phyloP scores from a whole-genome alignment of 192 early-diverging fungal genomes.

The Pilobolus umbonatus region DNA sequence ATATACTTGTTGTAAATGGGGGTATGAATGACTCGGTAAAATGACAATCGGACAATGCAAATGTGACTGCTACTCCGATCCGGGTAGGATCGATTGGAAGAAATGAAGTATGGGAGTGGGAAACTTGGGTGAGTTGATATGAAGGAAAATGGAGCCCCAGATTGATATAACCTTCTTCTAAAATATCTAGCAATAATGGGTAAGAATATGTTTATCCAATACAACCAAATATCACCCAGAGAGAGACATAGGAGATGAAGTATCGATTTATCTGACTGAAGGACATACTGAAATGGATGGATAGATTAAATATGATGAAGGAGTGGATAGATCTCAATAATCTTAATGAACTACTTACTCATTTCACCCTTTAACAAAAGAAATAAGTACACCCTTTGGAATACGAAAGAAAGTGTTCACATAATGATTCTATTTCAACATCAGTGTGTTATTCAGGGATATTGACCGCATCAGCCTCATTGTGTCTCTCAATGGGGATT shows the following conservation, averaged over 20 bases:
- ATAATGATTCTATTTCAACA: too few relatives aligned
- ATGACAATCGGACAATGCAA: background rate
- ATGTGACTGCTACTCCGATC: background rate
- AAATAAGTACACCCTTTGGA: conserved; percentile 2
- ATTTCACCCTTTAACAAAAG: background rate
- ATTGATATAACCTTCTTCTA: conserved; percentile 13
- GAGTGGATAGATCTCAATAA: too few relatives aligned
- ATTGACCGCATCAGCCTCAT: too few relatives aligned
- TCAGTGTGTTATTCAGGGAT: too few relatives aligned
- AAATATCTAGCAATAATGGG: conserved; percentile 19
- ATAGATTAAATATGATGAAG: conserved; percentile 6
- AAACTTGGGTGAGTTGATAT: too few relatives aligned
- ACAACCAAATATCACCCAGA: conserved; percentile 1
- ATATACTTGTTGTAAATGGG: too few relatives aligned
- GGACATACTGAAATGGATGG: conserved; percentile 4
- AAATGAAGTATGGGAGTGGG: too few relatives aligned
- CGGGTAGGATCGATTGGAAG: background rate
- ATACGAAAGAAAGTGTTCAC: background rate
- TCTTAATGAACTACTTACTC: too few relatives aligned
- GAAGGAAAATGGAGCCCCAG: too few relatives aligned
- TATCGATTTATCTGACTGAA: too few relatives aligned
- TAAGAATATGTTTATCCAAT: conserved; percentile 4
- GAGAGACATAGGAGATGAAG: too few relatives aligned
- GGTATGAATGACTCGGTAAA: too few relatives aligned
- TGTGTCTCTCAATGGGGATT: background rate